Conservation (phyloP, 345 rosid species). For the Rubroshorea leprosula region DNA sequence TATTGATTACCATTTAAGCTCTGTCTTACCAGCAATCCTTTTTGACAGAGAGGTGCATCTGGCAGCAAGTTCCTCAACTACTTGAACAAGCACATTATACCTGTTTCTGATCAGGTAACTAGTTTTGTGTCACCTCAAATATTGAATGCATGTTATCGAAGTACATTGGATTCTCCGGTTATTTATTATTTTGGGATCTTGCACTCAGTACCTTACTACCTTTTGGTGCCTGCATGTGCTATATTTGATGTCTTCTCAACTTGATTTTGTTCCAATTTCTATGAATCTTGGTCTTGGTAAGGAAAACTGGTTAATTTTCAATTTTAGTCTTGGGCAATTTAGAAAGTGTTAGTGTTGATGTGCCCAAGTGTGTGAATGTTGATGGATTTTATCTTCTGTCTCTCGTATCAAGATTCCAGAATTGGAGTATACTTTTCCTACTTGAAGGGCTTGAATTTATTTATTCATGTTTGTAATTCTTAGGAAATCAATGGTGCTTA, state of each 20-base stretch:
- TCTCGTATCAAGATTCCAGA: no score
- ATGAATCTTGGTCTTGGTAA: no score
- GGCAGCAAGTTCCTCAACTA: conserved; percentile 85
- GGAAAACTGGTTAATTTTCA: no score
- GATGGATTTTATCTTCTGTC: no score
- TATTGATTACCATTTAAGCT: conserved; percentile 2
- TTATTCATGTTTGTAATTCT: background rate
- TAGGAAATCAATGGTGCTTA: background rate
- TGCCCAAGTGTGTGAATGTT: no score
- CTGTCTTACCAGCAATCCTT: conserved; percentile 1
- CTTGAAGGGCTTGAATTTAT: background rate
- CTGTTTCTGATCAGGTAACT: conserved; percentile 85
- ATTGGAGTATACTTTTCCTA: no score
- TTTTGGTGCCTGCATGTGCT: no score
- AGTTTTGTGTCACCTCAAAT: background rate
- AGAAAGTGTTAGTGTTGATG: no score
- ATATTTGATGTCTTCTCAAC: background rate
- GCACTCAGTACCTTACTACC: background rate
- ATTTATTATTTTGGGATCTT: background rate
- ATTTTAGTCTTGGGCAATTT: no score
- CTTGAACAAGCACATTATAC: conserved; percentile 77
- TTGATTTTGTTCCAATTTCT: no score
- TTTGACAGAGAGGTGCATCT: conserved; percentile 79
- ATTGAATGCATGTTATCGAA: background rate
- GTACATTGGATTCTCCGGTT: background rate